Evolutionary conservation across 257 asterid genomes (phyloP), one percentile per base, ranked within the genome.

Genomic region (Solanum microdontum): DNA sequence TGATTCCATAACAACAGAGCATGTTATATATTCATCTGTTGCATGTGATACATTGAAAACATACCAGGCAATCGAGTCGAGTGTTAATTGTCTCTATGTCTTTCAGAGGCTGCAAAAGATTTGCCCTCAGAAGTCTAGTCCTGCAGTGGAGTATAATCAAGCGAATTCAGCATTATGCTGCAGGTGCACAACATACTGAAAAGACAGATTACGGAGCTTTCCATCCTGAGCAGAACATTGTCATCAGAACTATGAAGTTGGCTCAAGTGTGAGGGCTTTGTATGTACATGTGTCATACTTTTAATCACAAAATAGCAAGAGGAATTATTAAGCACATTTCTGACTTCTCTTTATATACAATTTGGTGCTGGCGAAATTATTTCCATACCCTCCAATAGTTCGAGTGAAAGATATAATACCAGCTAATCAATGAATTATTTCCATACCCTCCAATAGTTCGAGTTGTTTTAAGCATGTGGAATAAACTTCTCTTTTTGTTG

Each of bases 91-190:
- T 97, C 93, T 95, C 97, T 58, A 94, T 93, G 90, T 97, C 98
- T 91, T 94, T 97, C 87, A 94, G 94, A 84, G 99, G 99, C 93
- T 97, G 99, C 94, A 97, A 93, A 84, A 97, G 98, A 93, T 97
- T 97, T 91, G 98, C 99, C 84, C 99, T 95, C 93, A 97, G 91
- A 92, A 97, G 98, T 89, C 99, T 93, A 51, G 99, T 93, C 94
- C 99, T 96, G 97, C 91, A 87, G 75, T 90, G 69, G 75, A 83
- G 87, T 62, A 40, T 17, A 48, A 79, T 39, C 33, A 70, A 84
- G 64, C 64, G 82, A 82, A 36, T 17, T 79, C 85, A 79, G 85
- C 86, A 15, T 40, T 66, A 82, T 72, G 73, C 55, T 70, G 48
- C 30, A 45, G 69, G 39, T 14, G 32, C 40, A 30, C 72, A 73